These are phyloP conservation scores for Astrothelium macrocarpum DNA, from an alignment of 495 filamentous ascomycete genomes.

Conservation along the genomic window DNA sequence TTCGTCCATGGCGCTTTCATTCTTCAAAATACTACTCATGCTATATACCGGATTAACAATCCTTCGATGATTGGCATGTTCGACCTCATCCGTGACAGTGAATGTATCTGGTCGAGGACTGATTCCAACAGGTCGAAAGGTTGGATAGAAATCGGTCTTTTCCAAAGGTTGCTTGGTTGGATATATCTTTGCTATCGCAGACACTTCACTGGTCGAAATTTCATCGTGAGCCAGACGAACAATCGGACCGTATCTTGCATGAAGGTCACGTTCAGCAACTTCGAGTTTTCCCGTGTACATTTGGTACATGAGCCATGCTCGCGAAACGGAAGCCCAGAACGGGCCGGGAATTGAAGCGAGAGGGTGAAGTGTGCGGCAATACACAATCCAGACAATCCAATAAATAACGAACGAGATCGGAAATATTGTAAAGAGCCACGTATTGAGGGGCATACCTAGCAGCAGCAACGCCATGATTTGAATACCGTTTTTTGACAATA, in stretches of 20 bases:
- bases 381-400: conserved; percentile 13
- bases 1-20: conserved; percentile 25
- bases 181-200: conserved; percentile 29
- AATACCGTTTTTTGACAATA: neutral
- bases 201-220: conserved; percentile 23
- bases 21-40: conserved; percentile 28
- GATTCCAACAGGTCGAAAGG: conserved; percentile 14
- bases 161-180: conserved; percentile 26
- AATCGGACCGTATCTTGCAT: conserved; percentile 20
- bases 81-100: conserved; percentile 21
- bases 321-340: conserved; percentile 19
- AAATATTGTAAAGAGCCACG: neutral
- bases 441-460: neutral
- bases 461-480: neutral
- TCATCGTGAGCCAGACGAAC: conserved; percentile 26
- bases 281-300: conserved; percentile 24
- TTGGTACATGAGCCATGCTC: conserved; percentile 25
- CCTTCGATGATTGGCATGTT: conserved; percentile 24
- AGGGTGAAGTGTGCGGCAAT: conserved; percentile 18
- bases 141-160: conserved; percentile 24
- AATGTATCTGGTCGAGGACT: conserved; percentile 9
- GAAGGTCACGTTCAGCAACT: conserved; percentile 18
- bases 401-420: conserved; percentile 4
- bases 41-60: conserved; percentile 30
- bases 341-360: conserved; percentile 25